phyloP scores from a whole-genome alignment of 2,329 filamentous ascomycete species.

The Paraconiothyrium brasiliense region DNA sequence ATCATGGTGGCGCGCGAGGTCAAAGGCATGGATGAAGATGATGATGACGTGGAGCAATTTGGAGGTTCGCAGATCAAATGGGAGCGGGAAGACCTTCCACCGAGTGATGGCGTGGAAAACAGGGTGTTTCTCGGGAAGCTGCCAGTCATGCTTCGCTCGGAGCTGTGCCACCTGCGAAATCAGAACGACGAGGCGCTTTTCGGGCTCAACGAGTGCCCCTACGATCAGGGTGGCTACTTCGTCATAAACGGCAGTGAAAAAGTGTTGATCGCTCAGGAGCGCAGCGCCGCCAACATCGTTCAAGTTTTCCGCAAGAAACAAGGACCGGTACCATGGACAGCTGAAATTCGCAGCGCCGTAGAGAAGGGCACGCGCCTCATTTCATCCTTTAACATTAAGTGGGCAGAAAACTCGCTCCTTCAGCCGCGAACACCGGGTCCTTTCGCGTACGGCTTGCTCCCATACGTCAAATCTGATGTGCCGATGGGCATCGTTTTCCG shows the following conservation, averaged over 20 bases:
- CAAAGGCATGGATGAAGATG: conserved; percentile 73
- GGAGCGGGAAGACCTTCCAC: conserved; percentile 60
- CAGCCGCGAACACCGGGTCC: conserved; percentile 83
- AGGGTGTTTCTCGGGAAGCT: conserved; percentile 93
- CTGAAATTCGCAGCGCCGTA: conserved; percentile 94
- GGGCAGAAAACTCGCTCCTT: conserved; percentile 84
- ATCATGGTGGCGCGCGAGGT: conserved; percentile 84
- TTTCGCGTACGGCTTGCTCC: conserved; percentile 88
- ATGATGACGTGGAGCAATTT: conserved; percentile 60
- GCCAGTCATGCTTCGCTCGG: conserved; percentile 97
- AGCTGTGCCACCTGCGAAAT: conserved; percentile 88
- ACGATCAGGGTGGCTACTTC: conserved; percentile 98
- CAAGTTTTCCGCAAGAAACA: conserved; percentile 99
- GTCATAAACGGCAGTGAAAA: conserved; percentile 99
- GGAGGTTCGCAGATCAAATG: conserved; percentile 53
- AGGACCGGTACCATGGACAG: conserved; percentile 91
- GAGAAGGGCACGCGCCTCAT: conserved; percentile 96
- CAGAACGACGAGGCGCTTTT: conserved; percentile 88
- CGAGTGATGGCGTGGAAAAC: conserved; percentile 65
- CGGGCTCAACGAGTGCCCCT: conserved; percentile 93
- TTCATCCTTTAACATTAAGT: conserved; percentile 89
- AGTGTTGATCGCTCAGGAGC: conserved; percentile 96
- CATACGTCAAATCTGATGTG: conserved; percentile 92
- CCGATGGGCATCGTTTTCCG: conserved; percentile 96
- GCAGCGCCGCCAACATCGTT: conserved; percentile 97